Base-by-base conservation (phyloP, 306 rosid species). In the Cucumis melo region DNA sequence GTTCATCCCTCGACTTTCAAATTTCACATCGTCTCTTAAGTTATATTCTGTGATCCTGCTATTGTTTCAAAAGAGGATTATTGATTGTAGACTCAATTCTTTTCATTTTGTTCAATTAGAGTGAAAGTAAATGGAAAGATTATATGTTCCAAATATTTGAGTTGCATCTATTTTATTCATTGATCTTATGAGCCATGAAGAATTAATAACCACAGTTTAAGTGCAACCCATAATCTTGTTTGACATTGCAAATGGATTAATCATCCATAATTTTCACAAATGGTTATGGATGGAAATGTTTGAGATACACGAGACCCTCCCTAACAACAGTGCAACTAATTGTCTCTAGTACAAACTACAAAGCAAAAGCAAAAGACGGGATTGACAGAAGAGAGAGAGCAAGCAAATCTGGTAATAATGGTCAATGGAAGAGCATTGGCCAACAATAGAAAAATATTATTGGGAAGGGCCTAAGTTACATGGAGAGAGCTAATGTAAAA, bases 301-400 rank as follows among this genome's bases (percentile, higher is more conserved):
- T 24, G 17, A 23, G 61, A 74, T 34, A 74, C 48, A 17, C 10
- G 39, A 76, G 24, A 51, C 29, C 39, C 15, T 58, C 19, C 46
- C 62, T 57, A 58, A 15, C 29, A 14, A 58, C 65, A 15, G 44
- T 2, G 8, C 39, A 65, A 51, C 32, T n/a, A 66, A n/a, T 63
- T 34, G 16, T 21, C 41, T 73, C n/a, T 50, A 42, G 55, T 15
- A 55, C 56, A 21, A 17, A 32, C 36, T 32, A 32, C 36, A 51
- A 6, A 42, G 48, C 56, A 51, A 15, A 53, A 65, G 16, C 42
- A 13, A 57, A 62, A 27, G 78, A 7, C 1, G 19, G 38, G 70
- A 41, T 41, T 81, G 83, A 81, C 80, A 81, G 83, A 81, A 81
- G 83, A 81, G 64, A 76, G 83, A 23, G 83, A 81, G 83, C 83